These are phyloP conservation scores for Pyrenochaeta sp. DNA, from an alignment of 2,329 filamentous ascomycete genomes.

Conservation along the genomic window DNA sequence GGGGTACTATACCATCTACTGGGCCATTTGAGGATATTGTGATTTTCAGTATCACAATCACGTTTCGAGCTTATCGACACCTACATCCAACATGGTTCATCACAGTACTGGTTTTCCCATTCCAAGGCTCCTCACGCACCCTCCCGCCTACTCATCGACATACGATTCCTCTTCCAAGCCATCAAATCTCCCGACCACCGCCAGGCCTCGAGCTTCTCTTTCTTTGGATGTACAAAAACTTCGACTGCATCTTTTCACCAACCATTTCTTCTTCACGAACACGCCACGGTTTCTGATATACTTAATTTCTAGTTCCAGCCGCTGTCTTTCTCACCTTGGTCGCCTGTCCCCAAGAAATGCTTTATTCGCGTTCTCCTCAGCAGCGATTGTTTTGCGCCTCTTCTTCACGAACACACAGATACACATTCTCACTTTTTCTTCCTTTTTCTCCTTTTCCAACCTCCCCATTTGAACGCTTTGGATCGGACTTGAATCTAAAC, in stretches of 20 bases:
- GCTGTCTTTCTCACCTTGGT: neutral
- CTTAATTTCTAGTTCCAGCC: neutral
- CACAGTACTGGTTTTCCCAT: neutral
- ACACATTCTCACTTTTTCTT: neutral
- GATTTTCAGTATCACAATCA: too few relatives aligned
- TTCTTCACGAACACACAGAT: neutral
- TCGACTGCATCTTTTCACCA: neutral
- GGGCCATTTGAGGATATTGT: too few relatives aligned
- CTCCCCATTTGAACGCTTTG: neutral
- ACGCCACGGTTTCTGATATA: neutral
- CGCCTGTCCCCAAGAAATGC: too few relatives aligned
- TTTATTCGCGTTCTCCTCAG: neutral
- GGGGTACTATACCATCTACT: neutral
- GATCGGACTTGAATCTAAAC: neutral
- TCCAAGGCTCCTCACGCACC: neutral
- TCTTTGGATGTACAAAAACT: neutral
- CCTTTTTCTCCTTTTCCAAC: too few relatives aligned
- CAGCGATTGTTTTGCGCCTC: neutral
- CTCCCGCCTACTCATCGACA: neutral
- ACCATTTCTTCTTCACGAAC: neutral
- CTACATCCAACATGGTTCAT: too few relatives aligned
- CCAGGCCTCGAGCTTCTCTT: neutral
- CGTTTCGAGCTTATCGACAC: too few relatives aligned
- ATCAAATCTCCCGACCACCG: neutral
- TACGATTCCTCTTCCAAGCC: neutral